Conservation (phyloP, 2,329 filamentous ascomycete species). For the Berkeleyomyces basicola region DNA sequence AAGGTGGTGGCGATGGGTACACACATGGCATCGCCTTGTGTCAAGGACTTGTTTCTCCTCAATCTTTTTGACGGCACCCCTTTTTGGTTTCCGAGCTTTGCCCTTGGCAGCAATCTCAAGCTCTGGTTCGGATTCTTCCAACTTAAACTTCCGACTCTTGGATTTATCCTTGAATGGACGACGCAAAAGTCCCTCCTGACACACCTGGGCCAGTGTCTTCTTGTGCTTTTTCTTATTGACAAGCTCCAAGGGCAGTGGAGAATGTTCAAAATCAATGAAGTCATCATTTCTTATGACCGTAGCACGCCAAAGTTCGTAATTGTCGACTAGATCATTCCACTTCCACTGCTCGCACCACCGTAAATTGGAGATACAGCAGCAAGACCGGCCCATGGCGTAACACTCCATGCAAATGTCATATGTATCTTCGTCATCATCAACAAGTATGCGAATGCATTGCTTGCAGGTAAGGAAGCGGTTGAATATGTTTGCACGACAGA, state of each 20-base stretch:
- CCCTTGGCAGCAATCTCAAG: constrained; percentile 45
- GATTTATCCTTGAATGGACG: constrained; percentile 73
- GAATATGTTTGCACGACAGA: constrained; percentile 92
- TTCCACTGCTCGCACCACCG: constrained; percentile 87
- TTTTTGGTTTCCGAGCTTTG: constrained; percentile 22
- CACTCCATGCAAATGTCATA: constrained; percentile 98
- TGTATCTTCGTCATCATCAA: constrained; percentile 57
- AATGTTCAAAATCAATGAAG: constrained; percentile 45
- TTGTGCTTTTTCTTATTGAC: constrained; percentile 50
- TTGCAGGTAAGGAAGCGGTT: constrained; percentile 92
- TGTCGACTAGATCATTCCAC: constrained; percentile 60
- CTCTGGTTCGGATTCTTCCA: constrained; percentile 25
- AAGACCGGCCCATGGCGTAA: constrained; percentile 92
- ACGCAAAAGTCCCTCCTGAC: constrained; percentile 66
- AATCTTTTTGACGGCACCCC: neutral
- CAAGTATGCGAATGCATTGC: constrained; percentile 52
- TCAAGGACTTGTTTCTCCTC: constrained; percentile 23
- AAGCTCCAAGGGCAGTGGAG: constrained; percentile 53
- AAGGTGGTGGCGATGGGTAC: constrained; percentile 58
- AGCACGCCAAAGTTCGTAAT: constrained; percentile 69
- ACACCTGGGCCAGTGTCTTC: constrained; percentile 81
- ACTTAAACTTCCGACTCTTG: constrained; percentile 28
- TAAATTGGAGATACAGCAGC: constrained; percentile 68
- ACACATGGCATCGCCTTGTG: constrained; percentile 67
- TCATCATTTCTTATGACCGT: constrained; percentile 61